Conservation (phyloP, 1,284 basidiomycete genomes). For the Boletellus sp. region DNA sequence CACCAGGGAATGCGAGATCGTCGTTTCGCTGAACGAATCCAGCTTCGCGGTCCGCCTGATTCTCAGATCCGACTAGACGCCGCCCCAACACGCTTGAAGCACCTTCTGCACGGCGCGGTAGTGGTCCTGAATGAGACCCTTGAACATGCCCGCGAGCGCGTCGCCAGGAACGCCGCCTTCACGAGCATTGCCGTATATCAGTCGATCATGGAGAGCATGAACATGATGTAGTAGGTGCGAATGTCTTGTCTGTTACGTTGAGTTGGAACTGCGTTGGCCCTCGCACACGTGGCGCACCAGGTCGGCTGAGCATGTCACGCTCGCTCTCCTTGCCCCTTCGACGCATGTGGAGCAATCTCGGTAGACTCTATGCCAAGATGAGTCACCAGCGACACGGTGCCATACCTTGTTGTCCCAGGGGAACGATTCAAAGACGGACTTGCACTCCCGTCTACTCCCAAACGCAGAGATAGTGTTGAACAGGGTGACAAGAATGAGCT, state of each 20-base stretch:
- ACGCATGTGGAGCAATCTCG: constrained; percentile 67
- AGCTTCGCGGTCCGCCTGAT: constrained; percentile 68
- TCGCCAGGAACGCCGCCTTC: constrained; percentile 62
- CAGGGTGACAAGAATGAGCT: constrained; percentile 59
- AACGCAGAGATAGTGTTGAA: constrained; percentile 59
- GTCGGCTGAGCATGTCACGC: constrained; percentile 44
- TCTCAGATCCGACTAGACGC: constrained; percentile 68
- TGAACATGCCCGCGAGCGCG: constrained; percentile 61
- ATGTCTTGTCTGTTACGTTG: constrained; percentile 50
- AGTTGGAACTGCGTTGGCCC: not conserved
- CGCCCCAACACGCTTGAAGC: constrained; percentile 54
- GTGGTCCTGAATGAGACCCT: constrained; percentile 61
- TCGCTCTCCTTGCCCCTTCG: constrained; percentile 48
- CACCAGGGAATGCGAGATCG: constrained; percentile 43
- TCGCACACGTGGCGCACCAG: constrained; percentile 42
- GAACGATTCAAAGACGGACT: constrained; percentile 58
- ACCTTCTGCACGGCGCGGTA: constrained; percentile 53
- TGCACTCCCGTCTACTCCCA: constrained; percentile 61
- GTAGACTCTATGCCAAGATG: constrained; percentile 46
- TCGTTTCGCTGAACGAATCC: constrained; percentile 60
- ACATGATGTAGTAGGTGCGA: constrained; percentile 62
- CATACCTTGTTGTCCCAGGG: constrained; percentile 74
- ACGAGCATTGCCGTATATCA: constrained; percentile 43
- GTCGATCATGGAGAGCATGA: constrained; percentile 69
- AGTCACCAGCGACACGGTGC: not conserved